Conservation (phyloP, 1,284 basidiomycete genomes). For the Ustilago nuda region DNA sequence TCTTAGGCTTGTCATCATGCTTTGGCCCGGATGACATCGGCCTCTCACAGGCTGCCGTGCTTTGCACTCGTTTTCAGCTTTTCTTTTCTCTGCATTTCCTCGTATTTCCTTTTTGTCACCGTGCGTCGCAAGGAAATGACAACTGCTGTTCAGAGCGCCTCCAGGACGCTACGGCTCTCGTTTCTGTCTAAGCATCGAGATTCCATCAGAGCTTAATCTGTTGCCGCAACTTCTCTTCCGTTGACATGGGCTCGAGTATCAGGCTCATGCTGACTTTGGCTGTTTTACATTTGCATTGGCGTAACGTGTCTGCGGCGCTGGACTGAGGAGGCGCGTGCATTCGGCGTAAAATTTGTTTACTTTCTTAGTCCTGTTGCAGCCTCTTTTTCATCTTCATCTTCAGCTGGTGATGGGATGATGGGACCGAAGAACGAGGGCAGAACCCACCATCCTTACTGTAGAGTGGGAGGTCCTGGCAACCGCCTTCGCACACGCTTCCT, state of each 20-base stretch:
- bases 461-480: neutral
- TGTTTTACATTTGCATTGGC: neutral
- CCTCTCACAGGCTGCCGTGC: neutral
- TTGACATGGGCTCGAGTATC: neutral
- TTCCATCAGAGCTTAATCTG: neutral
- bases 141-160: neutral
- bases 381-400: conserved; percentile 8
- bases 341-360: neutral
- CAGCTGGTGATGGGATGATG: neutral
- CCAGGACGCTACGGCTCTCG: neutral
- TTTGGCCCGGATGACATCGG: neutral
- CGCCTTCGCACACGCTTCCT: neutral
- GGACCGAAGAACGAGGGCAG: conserved; percentile 9
- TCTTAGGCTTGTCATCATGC: neutral
- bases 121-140: conserved; percentile 19
- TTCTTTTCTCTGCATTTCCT: neutral
- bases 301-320: conserved; percentile 1
- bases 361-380: neutral
- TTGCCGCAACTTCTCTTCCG: neutral
- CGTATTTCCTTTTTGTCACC: conserved; percentile 12
- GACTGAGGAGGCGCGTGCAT: conserved; percentile 4
- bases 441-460: conserved; percentile 8
- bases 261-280: neutral
- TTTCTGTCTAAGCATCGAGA: neutral
- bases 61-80: neutral